phyloP scores from a whole-genome alignment of 306 rosid species.

The Inga oerstediana region DNA sequence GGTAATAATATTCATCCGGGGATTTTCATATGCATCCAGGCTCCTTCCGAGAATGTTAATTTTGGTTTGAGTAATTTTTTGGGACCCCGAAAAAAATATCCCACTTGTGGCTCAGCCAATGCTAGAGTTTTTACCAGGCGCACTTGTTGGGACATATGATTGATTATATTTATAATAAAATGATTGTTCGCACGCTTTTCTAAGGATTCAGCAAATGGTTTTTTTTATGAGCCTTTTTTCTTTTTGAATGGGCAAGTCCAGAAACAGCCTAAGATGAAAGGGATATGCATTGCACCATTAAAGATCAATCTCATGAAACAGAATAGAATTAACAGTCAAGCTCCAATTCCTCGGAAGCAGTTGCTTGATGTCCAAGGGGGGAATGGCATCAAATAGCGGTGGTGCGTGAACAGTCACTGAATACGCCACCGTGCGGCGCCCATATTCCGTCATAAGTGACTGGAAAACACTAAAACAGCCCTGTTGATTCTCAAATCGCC shows the following conservation, averaged over 20 bases:
- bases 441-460: neutral
- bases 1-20: conserved; percentile 4
- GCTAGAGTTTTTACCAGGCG: neutral
- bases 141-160: neutral
- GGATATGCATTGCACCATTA: neutral
- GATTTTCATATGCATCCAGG: conserved; percentile 3
- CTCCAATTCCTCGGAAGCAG: neutral
- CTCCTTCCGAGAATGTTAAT: neutral
- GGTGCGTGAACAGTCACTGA: neutral
- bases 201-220: neutral
- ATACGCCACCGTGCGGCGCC: too few species aligned
- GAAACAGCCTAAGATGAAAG: neutral
- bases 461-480: neutral
- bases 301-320: neutral
- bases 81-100: neutral
- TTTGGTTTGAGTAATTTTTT: neutral
- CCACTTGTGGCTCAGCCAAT: neutral
- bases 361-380: neutral
- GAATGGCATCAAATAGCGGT: neutral
- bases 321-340: neutral
- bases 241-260: neutral
- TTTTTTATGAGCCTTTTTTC: neutral
- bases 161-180: neutral
- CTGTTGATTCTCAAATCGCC: neutral
- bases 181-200: neutral